Conservation (phyloP, 2,329 filamentous ascomycete species). For the Xylaria sp. region DNA sequence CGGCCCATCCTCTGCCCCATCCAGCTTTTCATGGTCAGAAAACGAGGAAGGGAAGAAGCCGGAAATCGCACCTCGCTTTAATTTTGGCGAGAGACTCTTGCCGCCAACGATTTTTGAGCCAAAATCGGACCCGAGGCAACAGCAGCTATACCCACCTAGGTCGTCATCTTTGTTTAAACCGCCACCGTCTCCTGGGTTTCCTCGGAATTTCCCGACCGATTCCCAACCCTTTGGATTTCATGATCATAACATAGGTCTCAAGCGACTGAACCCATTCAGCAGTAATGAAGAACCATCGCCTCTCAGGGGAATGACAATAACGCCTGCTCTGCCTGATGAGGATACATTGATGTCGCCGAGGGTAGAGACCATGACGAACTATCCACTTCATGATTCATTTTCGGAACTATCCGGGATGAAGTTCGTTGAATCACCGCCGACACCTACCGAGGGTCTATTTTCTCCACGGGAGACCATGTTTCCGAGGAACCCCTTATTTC, state of each 20-base stretch:
- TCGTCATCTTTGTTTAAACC: conserved; percentile 49
- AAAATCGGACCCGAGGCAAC: conserved; percentile 29
- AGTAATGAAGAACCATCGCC: conserved; percentile 36
- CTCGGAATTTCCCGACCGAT: conserved; percentile 53
- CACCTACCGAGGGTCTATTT: conserved; percentile 64
- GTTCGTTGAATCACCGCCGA: conserved; percentile 64
- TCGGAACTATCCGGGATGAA: conserved; percentile 60
- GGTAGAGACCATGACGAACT: conserved; percentile 77
- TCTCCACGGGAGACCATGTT: conserved; percentile 65
- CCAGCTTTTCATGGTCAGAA: conserved; percentile 69
- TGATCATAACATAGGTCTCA: conserved; percentile 49
- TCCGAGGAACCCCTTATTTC: conserved; percentile 63
- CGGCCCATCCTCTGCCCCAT: conserved; percentile 75
- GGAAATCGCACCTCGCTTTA: conserved; percentile 56
- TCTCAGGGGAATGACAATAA: conserved; percentile 52
- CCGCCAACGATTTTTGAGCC: conserved; percentile 54
- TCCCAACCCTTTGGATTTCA: conserved; percentile 57
- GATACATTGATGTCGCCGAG: conserved; percentile 76
- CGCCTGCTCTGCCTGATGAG: conserved; percentile 55
- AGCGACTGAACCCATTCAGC: conserved; percentile 43
- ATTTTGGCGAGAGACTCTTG: conserved; percentile 51
- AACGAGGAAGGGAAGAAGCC: conserved; percentile 58
- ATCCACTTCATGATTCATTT: conserved; percentile 67
- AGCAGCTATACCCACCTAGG: conserved; percentile 42
- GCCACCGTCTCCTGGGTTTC: conserved; percentile 56